phyloP scores from a whole-genome alignment of 768 basidiomycete genomes.

The Tulasnella sp. region DNA sequence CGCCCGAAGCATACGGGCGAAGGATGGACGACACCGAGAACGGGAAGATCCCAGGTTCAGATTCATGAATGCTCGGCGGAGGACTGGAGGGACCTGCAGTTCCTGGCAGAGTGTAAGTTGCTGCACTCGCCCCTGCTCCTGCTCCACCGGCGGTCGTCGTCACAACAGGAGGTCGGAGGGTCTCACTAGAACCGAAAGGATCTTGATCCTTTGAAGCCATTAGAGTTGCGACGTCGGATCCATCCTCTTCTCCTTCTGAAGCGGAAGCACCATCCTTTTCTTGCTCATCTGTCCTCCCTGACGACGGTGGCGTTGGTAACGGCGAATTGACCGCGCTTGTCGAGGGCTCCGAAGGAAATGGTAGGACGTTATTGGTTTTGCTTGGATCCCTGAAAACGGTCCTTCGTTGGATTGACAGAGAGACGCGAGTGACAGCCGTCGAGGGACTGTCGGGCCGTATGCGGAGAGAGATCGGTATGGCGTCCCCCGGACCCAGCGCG shows the following conservation, averaged over 20 bases:
- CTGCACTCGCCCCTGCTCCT: no score
- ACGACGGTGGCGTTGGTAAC: constrained; percentile 8
- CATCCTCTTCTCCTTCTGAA: not conserved
- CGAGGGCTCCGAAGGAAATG: constrained; percentile 10
- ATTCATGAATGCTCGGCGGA: constrained; percentile 17
- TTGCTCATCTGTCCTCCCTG: not conserved
- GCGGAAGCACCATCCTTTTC: not conserved
- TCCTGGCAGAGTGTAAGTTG: no score
- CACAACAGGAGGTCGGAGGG: no score
- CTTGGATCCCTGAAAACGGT: constrained; percentile 44
- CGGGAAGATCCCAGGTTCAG: not conserved
- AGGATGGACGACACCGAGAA: constrained; percentile 1
- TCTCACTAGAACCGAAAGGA: no score
- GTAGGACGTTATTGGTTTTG: not conserved
- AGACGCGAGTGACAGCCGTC: constrained; percentile 51
- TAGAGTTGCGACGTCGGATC: no score
- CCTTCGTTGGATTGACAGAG: constrained; percentile 58
- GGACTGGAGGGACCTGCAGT: no score
- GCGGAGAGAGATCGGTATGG: constrained; percentile 53
- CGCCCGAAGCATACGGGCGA: constrained; percentile 9
- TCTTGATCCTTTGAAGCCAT: no score
- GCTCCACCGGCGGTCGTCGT: no score
- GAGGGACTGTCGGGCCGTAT: constrained; percentile 50
- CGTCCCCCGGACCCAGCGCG: constrained; percentile 62
- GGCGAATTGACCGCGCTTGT: constrained; percentile 16